Evolutionary conservation across 2,329 filamentous ascomycete genomes (phyloP), one percentile per base, ranked within the genome.

Genomic region (Sporothrix brasiliensis): DNA sequence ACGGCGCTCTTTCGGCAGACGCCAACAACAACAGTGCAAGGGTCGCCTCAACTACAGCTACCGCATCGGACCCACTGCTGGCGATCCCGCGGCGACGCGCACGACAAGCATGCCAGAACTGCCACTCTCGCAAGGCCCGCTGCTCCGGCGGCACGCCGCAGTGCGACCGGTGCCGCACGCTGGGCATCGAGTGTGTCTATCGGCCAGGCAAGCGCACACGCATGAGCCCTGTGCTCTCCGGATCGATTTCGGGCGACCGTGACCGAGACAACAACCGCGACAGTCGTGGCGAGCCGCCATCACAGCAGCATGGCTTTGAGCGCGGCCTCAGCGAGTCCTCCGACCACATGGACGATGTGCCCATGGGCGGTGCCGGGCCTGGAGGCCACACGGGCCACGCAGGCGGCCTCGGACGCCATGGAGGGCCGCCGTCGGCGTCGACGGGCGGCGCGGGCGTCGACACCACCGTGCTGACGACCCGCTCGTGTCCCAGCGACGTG

Each of bases 81-180:
- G 76, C 80, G 60, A 81, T 83, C 66, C 83, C 86, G 7, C 79
- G 85, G 53, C 82, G 86, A 50, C 84, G 86, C 27, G 86, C 87
- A 56, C 82, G 85, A 58, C 82, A 86, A 76, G 86, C 86, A 39
- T 88, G 86, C 74, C 81, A 84, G 75, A 86, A 83, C 75, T 88
- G 86, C 76, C 86, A 88, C 73, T 83, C 84, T 47, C 81, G 86
- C 74, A 88, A 88, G 75, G 86, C 86, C 41, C 80, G 85, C 65
- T 88, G 86, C 78, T 87, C 83, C 68, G 86, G 86, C n/a, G 83
- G 86, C 73, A 80, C 83, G 66, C 86, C 86, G 3, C 81, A 83
- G 68, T 88, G 86, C 74, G 84, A 87, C 67, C 80, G 83, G 10
- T 85, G 83, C 67, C 83, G 83, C 27, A 78, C 80, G 4, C 85